Evolutionary conservation across 306 rosid genomes (phyloP), one percentile per base, ranked within the genome.

Genomic region (Rosa persica): DNA sequence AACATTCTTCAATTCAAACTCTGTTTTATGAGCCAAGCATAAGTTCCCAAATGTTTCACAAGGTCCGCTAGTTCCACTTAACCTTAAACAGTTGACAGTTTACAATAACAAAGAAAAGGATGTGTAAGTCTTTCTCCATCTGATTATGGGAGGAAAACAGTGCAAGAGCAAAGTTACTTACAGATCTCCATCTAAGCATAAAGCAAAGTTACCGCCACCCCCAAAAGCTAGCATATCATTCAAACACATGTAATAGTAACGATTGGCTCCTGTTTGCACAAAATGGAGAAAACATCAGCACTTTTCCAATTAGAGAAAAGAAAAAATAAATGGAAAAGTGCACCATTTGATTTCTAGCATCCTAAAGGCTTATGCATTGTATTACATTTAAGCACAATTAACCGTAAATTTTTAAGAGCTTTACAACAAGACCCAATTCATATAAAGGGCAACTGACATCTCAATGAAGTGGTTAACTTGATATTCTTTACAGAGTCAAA

Each of bases 171-270:
- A 82, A 81, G 54, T 34, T 52, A 80, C 98, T 96, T 87, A 96
- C 99, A 96, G 85, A 79, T 96, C 99, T 67, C 83, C 99, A 82
- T 91, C 96, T 82, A 96, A 89, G 83, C 90, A 78, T 73, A 96
- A 75, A 64, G 99, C 99, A 71, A 86, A 96, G 82, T 81, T 90
- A 76, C 97, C 98, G 77, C 99, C 98, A 7, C 97, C 99, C 22
- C 99, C 99, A 73, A 96, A 85, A 69, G 93, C 98, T 73, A 96
- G 93, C 49, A 90, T 76, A 78, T 96, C 97, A 70, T 47, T 85
- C 86, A 91, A 49, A 80, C 99, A 96, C 85, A 91, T 73, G 81
- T 72, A 89, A 78, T 87, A 96, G 83, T 91, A 93, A 39, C 93
- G 86, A 78, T 96, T 96, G 61, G 93, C 92, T 83, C 99, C 99